Conservation (phyloP, 2,329 filamentous ascomycete species). For the Epichloe bromicola region DNA sequence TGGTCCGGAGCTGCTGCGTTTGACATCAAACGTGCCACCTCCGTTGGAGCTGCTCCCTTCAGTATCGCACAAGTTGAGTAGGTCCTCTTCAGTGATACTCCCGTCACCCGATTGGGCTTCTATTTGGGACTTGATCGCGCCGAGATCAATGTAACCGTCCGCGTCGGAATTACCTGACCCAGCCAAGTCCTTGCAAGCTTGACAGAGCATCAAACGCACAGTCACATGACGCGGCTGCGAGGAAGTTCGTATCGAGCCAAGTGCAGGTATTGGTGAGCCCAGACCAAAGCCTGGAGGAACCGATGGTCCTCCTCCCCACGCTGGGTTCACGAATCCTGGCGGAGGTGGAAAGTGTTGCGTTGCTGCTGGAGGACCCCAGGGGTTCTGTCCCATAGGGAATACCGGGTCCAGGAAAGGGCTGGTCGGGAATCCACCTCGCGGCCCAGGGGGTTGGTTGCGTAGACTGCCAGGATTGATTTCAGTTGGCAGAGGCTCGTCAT, state of each 20-base stretch:
- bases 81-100: slow-evolving; percentile 42
- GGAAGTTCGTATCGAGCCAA: slow-evolving; percentile 17
- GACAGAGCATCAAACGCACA: slow-evolving; percentile 62
- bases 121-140: slow-evolving; percentile 51
- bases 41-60: slow-evolving; percentile 79
- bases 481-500: slow-evolving; percentile 43
- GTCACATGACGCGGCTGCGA: slow-evolving; percentile 52
- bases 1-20: slow-evolving; percentile 30
- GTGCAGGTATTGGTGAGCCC: slow-evolving; percentile 17
- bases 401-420: slow-evolving; percentile 29
- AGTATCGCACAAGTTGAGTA: slow-evolving; percentile 79
- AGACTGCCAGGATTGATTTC: slow-evolving; percentile 20
- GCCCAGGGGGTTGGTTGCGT: slow-evolving; percentile 41
- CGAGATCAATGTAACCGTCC: slow-evolving; percentile 58
- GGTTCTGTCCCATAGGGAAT: slow-evolving; percentile 25
- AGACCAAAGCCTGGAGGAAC: slow-evolving; percentile 22
- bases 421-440: slow-evolving; percentile 27
- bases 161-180: slow-evolving; percentile 25
- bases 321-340: slow-evolving; percentile 31
- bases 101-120: slow-evolving; percentile 37
- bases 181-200: slow-evolving; percentile 56
- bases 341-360: slow-evolving; percentile 27
- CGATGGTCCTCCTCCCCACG: slow-evolving; percentile 25
- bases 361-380: slow-evolving; percentile 27
- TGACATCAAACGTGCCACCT: slow-evolving; percentile 72